These are phyloP conservation scores for Podaxis sp. DNA, from an alignment of 768 basidiomycete species.

Conservation along the genomic window DNA sequence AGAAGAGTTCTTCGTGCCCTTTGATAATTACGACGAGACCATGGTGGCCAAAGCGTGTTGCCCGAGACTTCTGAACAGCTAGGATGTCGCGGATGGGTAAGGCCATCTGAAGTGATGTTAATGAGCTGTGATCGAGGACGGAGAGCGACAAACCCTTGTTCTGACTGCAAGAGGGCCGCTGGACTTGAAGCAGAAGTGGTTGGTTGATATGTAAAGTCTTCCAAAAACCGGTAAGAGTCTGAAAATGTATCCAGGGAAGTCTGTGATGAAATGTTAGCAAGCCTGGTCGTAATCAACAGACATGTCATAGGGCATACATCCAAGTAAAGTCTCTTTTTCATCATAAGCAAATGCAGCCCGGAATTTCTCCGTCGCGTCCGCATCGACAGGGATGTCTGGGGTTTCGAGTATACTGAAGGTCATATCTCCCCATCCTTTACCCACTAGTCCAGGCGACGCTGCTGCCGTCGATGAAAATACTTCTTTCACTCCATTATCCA, in stretches of 20 bases:
- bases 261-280: constrained; percentile 34
- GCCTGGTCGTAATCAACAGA: neutral
- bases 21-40: constrained; percentile 89
- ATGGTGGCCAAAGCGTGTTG: constrained; percentile 85
- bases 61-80: constrained; percentile 77
- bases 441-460: constrained; percentile 28
- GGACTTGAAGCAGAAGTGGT: constrained; percentile 94
- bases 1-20: constrained; percentile 96
- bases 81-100: constrained; percentile 88
- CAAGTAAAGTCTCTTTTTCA: constrained; percentile 81
- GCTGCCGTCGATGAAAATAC: constrained; percentile 45
- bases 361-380: constrained; percentile 71
- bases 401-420: constrained; percentile 83
- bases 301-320: constrained; percentile 56
- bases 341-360: constrained; percentile 79
- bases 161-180: constrained; percentile 72
- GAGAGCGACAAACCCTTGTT: constrained; percentile 65
- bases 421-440: constrained; percentile 46
- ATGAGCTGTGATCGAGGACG: constrained; percentile 1
- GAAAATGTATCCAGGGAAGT: constrained; percentile 88
- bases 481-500: constrained; percentile 47
- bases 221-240: constrained; percentile 88
- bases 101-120: constrained; percentile 66
- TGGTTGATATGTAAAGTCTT: constrained; percentile 85
- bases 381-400: constrained; percentile 57